Evolutionary conservation across 192 early-diverging fungal species (phyloP).

Genomic region (Chytriomyces sp.): DNA sequence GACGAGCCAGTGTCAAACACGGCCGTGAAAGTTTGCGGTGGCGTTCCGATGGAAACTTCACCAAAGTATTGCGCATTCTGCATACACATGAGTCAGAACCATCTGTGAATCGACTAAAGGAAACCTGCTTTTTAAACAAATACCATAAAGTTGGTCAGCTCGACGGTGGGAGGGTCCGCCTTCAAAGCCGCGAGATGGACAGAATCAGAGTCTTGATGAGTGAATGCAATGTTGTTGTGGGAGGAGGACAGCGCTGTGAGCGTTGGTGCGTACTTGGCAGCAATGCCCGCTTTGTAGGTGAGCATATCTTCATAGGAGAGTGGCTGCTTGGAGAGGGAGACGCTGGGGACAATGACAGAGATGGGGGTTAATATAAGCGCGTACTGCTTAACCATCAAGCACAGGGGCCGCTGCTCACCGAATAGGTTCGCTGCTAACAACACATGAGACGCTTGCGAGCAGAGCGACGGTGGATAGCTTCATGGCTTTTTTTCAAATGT

Average conservation of each 20-base stretch:
- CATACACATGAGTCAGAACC: background rate
- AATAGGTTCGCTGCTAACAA: no score
- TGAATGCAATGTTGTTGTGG: conserved; percentile 16
- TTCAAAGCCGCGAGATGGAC: conserved; percentile 6
- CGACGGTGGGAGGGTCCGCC: conserved; percentile 18
- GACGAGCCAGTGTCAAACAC: conserved; percentile 92
- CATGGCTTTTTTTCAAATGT: no score
- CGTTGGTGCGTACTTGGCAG: conserved; percentile 6
- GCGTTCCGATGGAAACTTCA: conserved; percentile 73
- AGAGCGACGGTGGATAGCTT: no score
- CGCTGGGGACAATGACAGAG: background rate
- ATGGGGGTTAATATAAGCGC: no score
- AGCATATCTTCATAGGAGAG: background rate
- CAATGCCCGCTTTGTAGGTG: conserved; percentile 10
- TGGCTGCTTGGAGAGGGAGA: conserved; percentile 16
- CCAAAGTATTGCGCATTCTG: conserved; percentile 96
- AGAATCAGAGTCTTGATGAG: background rate
- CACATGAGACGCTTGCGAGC: no score
- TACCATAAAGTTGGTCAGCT: conserved; percentile 34
- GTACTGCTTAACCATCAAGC: no score
- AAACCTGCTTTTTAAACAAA: background rate
- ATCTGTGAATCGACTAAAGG: conserved; percentile 81
- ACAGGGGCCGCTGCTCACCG: no score
- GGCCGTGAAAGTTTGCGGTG: conserved; percentile 88
- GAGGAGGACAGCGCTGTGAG: conserved; percentile 13